Conservation (phyloP, 495 filamentous ascomycete genomes). For the Neurospora cerealis region DNA sequence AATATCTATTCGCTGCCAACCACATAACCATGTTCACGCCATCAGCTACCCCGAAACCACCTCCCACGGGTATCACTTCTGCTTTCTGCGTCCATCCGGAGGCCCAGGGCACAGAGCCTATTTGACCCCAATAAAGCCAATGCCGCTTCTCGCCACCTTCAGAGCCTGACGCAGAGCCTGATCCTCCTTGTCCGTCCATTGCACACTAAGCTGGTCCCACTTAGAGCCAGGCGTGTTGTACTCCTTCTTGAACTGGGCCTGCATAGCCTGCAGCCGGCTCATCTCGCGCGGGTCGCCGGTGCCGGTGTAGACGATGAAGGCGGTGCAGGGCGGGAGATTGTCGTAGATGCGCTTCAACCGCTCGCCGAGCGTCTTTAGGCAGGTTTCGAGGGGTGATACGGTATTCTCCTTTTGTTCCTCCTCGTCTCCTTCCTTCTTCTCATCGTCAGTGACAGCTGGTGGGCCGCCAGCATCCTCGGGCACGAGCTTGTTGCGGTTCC, state of each 20-base stretch:
- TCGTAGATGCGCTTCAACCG: constrained; percentile 64
- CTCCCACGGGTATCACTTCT: background rate
- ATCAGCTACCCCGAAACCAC: background rate
- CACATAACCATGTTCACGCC: background rate
- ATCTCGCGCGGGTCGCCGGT: constrained; percentile 80
- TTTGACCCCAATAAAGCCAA: constrained; percentile 78
- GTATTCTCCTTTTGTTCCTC: constrained; percentile 5
- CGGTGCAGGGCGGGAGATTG: constrained; percentile 69
- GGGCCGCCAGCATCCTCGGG: constrained; percentile 7
- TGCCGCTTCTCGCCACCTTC: constrained; percentile 58
- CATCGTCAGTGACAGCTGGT: constrained; percentile 4
- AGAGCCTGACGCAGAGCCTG: constrained; percentile 66
- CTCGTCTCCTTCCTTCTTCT: background rate
- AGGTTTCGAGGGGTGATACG: constrained; percentile 38
- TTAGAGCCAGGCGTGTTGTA: constrained; percentile 58
- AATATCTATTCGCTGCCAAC: background rate
- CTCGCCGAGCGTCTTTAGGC: constrained; percentile 33
- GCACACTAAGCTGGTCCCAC: constrained; percentile 78
- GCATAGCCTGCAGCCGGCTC: constrained; percentile 59
- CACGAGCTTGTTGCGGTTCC: constrained; percentile 46
- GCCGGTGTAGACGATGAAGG: constrained; percentile 80
- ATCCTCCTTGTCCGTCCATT: constrained; percentile 86
- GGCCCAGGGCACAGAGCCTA: constrained; percentile 9
- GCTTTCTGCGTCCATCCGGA: background rate
- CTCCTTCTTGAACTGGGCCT: constrained; percentile 64